These are phyloP conservation scores for Macroventuria anomochaeta DNA, from an alignment of 2,329 filamentous ascomycete genomes.

Conservation along the genomic window DNA sequence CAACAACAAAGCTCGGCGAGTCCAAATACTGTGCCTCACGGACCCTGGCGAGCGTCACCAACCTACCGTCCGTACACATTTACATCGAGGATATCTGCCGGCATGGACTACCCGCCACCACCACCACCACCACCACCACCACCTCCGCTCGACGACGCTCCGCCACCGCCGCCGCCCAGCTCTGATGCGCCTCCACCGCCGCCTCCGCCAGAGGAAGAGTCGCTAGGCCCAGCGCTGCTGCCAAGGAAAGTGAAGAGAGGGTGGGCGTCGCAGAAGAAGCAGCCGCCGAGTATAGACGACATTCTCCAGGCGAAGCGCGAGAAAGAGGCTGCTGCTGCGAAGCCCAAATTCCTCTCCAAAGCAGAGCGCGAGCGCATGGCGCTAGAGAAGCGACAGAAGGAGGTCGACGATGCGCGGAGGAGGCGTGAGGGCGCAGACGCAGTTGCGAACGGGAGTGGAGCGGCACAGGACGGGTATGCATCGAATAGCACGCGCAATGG, in stretches of 20 bases:
- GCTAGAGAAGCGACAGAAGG: conserved; percentile 76
- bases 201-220: conserved; percentile 33
- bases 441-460: conserved; percentile 7
- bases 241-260: conserved; percentile 61
- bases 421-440: conserved; percentile 50
- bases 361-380: conserved; percentile 81
- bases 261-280: conserved; percentile 54
- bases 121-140: conserved; percentile 53
- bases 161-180: conserved; percentile 30
- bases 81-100: not conserved
- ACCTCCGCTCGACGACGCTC: conserved; percentile 44
- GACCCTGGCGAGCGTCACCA: not conserved
- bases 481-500: no score
- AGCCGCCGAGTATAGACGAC: conserved; percentile 82
- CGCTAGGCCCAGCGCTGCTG: conserved; percentile 33
- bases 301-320: conserved; percentile 85
- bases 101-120: conserved; percentile 15
- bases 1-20: conserved; percentile 4
- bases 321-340: conserved; percentile 81
- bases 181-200: conserved; percentile 21
- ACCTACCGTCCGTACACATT: not conserved
- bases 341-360: conserved; percentile 87
- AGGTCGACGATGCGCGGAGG: conserved; percentile 66
- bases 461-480: conserved; percentile 20
- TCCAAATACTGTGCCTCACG: not conserved